Percentiles rank a stretch among this genome's conserved stretches.
Conservation (phyloP, 1,284 basidiomycete species). For the Volvariella volvacea region DNA sequence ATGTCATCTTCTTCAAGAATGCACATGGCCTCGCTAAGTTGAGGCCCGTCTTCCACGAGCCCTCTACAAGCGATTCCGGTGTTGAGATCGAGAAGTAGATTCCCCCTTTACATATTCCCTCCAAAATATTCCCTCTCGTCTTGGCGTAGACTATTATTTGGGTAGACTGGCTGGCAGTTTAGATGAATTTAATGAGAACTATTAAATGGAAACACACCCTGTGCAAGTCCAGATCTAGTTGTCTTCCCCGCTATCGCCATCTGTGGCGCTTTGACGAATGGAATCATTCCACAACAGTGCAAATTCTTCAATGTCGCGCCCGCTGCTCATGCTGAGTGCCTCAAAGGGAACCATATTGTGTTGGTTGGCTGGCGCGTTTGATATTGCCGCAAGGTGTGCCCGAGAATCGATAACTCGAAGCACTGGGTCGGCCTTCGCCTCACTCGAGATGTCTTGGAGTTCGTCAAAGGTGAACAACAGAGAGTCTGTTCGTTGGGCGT, state of each 20-base stretch:
- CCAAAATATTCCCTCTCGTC: background rate
- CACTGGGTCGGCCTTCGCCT: conserved; percentile 28
- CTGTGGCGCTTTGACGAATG: conserved; percentile 34
- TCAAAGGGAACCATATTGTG: conserved; percentile 94
- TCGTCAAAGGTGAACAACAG: conserved; percentile 84
- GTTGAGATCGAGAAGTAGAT: conserved; percentile 60
- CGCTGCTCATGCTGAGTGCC: conserved; percentile 72
- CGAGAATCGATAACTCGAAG: conserved; percentile 71
- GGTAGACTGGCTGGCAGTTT: background rate
- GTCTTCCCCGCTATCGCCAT: background rate
- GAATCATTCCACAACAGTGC: conserved; percentile 58
- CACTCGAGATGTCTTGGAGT: conserved; percentile 40
- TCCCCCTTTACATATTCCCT: background rate
- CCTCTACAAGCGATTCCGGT: conserved; percentile 77
- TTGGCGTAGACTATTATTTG: conserved; percentile 1
- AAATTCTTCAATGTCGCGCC: conserved; percentile 70
- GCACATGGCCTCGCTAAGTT: conserved; percentile 69
- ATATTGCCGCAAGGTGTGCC: conserved; percentile 57
- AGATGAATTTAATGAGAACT: background rate
- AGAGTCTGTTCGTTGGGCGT: conserved; percentile 78
- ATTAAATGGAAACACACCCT: background rate
- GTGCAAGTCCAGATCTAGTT: background rate
- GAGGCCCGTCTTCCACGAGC: conserved; percentile 58
- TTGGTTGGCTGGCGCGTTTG: conserved; percentile 69
- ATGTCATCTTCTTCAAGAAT: conserved; percentile 92